phyloP scores from a whole-genome alignment of 176 grass and related monocot species.

The Rhynchospora breviuscula region DNA sequence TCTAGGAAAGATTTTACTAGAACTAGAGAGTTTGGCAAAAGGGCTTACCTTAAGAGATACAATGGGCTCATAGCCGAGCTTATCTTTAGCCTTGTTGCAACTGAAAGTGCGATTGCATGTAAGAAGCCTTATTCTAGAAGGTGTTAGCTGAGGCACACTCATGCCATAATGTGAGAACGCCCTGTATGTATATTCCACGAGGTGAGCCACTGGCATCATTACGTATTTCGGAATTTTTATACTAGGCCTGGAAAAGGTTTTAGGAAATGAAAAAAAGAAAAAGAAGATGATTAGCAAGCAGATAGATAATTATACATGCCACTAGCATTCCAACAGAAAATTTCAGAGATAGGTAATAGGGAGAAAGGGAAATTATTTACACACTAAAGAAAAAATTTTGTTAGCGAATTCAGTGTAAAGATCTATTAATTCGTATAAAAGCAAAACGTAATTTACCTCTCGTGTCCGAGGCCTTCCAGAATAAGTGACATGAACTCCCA shows the following conservation, averaged over 20 bases:
- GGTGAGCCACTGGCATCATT: slow-evolving; percentile 87
- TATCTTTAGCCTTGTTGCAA: slow-evolving; percentile 77
- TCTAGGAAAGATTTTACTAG: not conserved
- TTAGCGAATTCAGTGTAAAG: not conserved
- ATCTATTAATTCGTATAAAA: not conserved
- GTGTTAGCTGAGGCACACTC: slow-evolving; percentile 89
- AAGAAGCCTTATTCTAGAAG: slow-evolving; percentile 90
- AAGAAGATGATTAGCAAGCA: not conserved
- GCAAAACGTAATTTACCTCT: slow-evolving; percentile 49
- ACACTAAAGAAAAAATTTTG: not conserved
- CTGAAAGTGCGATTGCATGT: slow-evolving; percentile 93
- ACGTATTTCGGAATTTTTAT: slow-evolving; percentile 83
- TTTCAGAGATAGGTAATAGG: not conserved
- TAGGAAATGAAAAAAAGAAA: slow-evolving; percentile 21
- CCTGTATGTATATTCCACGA: slow-evolving; percentile 89
- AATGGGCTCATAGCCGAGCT: slow-evolving; percentile 90
- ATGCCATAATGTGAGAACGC: slow-evolving; percentile 74
- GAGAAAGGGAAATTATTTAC: not conserved
- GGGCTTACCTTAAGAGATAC: slow-evolving; percentile 68
- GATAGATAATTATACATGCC: not conserved
- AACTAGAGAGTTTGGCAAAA: not conserved
- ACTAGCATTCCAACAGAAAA: not conserved
- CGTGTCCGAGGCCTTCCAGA: slow-evolving; percentile 95
- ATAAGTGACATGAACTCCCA: slow-evolving; percentile 98
- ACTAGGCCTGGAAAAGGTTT: slow-evolving; percentile 59